Evolutionary conservation across 2,329 filamentous ascomycete species (phyloP).

Genomic region (Metarhizium brunneum): DNA sequence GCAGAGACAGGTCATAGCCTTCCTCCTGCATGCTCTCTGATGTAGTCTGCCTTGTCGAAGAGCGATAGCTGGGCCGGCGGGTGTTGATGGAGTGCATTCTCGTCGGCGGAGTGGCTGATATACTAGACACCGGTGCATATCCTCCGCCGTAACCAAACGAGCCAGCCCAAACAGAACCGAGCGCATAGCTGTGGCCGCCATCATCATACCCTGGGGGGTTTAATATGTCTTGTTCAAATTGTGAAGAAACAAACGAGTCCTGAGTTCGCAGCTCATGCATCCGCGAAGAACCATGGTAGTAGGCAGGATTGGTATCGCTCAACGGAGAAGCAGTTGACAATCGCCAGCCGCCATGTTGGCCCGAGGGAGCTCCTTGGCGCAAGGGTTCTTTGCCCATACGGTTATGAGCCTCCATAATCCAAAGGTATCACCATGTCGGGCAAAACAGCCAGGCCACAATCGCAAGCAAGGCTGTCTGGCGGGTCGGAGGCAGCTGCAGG

Average conservation of each 20-base stretch:
- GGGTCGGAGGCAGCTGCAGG: background rate
- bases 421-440: conserved; percentile 13
- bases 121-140: conserved; percentile 19
- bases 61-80: conserved; percentile 16
- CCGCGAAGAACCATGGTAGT: conserved; percentile 15
- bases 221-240: conserved; percentile 4
- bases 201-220: conserved; percentile 11
- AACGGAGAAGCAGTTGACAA: conserved; percentile 24
- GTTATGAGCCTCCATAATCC: conserved; percentile 22
- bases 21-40: conserved; percentile 27
- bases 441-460: background rate
- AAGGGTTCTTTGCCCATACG: conserved; percentile 19
- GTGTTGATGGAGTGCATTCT: conserved; percentile 13
- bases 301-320: conserved; percentile 16
- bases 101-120: background rate
- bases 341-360: background rate
- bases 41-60: conserved; percentile 11
- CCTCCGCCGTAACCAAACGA: conserved; percentile 18
- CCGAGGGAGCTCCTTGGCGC: conserved; percentile 4
- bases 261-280: conserved; percentile 18
- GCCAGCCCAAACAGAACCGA: conserved; percentile 16
- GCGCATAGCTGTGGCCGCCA: conserved; percentile 12
- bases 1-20: conserved; percentile 33
- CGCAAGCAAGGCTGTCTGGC: background rate
- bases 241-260: conserved; percentile 11